Conservation (phyloP, 176 grass and related monocot genomes). For the Ensete ventricosum region DNA sequence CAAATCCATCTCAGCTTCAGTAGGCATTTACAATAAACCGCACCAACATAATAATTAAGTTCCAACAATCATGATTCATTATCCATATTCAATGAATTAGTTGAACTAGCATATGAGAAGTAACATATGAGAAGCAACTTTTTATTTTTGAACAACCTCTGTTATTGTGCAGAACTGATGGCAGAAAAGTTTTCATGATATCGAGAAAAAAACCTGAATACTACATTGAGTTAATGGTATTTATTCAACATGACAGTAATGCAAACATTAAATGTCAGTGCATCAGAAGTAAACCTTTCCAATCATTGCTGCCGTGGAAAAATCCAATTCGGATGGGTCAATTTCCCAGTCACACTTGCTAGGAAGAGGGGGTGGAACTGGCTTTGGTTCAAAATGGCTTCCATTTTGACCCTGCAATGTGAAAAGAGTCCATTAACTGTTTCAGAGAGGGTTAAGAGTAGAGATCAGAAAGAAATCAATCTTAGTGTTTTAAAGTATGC, state of each 20-base stretch:
- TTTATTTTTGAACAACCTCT: not conserved
- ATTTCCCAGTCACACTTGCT: slow-evolving; percentile 99
- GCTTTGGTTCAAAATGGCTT: slow-evolving; percentile 97
- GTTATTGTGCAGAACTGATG: not conserved
- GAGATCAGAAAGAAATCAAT: not conserved
- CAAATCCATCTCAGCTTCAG: no score
- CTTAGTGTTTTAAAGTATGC: not conserved
- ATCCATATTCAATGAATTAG: no score
- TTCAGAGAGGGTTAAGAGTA: not conserved
- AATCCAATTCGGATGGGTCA: slow-evolving; percentile 86
- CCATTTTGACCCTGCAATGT: slow-evolving; percentile 79
- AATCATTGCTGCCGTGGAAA: slow-evolving; percentile 51
- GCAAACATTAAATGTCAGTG: not conserved
- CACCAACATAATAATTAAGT: no score
- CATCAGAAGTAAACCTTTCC: slow-evolving; percentile 61
- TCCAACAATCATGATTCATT: no score
- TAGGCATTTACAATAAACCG: no score
- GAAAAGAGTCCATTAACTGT: slow-evolving; percentile 3
- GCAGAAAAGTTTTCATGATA: not conserved
- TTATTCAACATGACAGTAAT: not conserved
- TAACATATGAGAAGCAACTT: no score
- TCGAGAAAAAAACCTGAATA: not conserved
- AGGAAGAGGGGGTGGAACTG: slow-evolving; percentile 88
- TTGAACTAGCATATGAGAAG: no score
- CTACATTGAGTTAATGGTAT: not conserved